phyloP scores from a whole-genome alignment of 345 rosid species.

The Bruguiera parviflora region DNA sequence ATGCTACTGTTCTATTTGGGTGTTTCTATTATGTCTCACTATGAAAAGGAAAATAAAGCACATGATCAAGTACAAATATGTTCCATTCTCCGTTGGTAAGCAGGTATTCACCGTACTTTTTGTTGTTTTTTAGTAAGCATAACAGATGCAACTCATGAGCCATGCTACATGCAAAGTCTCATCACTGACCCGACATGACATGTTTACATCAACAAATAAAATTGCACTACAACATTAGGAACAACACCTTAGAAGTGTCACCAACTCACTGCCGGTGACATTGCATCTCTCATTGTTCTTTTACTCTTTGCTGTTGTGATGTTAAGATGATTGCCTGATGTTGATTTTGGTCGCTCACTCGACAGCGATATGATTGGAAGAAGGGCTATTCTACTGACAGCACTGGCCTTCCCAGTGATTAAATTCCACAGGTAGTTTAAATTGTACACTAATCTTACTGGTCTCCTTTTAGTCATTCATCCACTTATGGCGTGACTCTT shows the following conservation, averaged over 20 bases:
- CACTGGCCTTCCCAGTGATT: constrained; percentile 35
- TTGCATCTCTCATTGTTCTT: too few relatives aligned
- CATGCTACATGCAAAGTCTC: too few relatives aligned
- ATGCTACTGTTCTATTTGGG: constrained; percentile 92
- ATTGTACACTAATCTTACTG: neutral
- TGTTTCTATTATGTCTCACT: constrained; percentile 67
- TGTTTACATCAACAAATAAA: too few relatives aligned
- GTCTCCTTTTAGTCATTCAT: neutral
- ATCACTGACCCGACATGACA: too few relatives aligned
- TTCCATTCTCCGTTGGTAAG: constrained; percentile 89
- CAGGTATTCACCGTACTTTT: constrained; percentile 40
- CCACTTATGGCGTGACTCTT: constrained; percentile 1
- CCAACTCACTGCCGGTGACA: too few relatives aligned
- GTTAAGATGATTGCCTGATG: neutral
- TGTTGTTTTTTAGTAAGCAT: neutral
- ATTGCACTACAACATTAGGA: too few relatives aligned
- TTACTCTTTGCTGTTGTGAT: neutral
- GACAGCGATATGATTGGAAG: constrained; percentile 62
- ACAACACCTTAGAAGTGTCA: too few relatives aligned
- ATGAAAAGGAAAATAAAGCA: constrained; percentile 84
- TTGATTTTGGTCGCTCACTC: constrained; percentile 5
- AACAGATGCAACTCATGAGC: too few relatives aligned
- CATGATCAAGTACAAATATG: constrained; percentile 90
- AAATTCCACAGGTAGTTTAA: constrained; percentile 30
- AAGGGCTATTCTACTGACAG: constrained; percentile 48